A percentile compares a stretch with the other conserved stretches of the same genome.
Conservation (phyloP, 129 eudicot species). For the Kitagawia praeruptora region DNA sequence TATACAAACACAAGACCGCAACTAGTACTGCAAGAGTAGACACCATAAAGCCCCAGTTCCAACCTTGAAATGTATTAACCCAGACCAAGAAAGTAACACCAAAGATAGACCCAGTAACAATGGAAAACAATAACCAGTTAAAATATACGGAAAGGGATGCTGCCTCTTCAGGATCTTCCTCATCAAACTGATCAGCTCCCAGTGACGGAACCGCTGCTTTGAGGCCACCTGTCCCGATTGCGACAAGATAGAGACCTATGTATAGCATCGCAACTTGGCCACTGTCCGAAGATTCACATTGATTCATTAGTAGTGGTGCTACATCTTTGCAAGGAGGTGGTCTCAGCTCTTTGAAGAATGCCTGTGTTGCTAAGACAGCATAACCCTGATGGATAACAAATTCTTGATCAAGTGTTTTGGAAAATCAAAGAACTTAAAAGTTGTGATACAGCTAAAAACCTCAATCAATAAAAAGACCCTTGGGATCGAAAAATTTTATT, state of each 20-base stretch:
- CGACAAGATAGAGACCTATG: neutral
- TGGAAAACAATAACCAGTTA: neutral
- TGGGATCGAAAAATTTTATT: too few species aligned
- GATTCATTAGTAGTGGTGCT: neutral
- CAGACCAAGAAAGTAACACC: conserved; percentile 6
- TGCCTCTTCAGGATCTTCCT: conserved; percentile 6
- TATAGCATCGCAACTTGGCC: neutral
- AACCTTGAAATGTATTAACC: neutral
- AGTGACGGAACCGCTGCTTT: neutral
- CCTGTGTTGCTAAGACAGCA: neutral
- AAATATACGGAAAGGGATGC: neutral
- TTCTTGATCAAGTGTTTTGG: neutral
- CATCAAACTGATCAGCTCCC: conserved; percentile 7
- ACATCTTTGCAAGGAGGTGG: conserved; percentile 5
- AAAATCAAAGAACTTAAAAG: neutral
- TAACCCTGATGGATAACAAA: neutral
- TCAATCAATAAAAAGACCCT: too few species aligned
- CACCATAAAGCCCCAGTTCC: conserved; percentile 2
- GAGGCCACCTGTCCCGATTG: neutral
- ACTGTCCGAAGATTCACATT: neutral
- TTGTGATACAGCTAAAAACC: too few species aligned
- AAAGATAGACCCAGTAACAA: neutral
- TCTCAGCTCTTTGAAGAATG: neutral
- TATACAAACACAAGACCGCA: neutral
- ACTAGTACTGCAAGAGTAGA: neutral